Evolutionary conservation across 2,329 filamentous ascomycete genomes (phyloP), one percentile per base, ranked within the genome.

Genomic region (Coniella vitis): DNA sequence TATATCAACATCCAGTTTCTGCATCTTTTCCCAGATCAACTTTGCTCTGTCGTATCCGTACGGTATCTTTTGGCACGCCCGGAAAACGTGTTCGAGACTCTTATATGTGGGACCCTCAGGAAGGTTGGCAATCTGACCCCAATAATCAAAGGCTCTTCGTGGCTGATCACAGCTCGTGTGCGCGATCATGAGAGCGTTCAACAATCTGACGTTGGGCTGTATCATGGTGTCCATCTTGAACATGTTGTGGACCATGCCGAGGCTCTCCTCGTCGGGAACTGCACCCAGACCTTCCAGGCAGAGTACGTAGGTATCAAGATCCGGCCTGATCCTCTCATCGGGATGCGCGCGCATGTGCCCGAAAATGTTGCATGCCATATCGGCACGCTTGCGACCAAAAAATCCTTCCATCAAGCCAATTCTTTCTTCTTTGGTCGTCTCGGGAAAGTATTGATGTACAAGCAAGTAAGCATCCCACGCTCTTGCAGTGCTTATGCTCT

Each of bases 221-320:
- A 97, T 76, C 37, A 80, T 78, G n/a, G 83, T 76, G 64, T 98
- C 93, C 64, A 96, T 83, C 69, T 95, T 97, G 56, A 96, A 75
- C 80, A 95, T 91, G 62, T 96, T 95, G 69, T 95, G 86, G 2
- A 95, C 79, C 54, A 86, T 79, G 51, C 82, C 79, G 17, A 96
- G 69, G 37, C 81, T 82, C 48, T 87, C 81, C 1, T 68, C 60
- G 57, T 86, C 81, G 8, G 73, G 73, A 37, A 68, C 66, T n/a
- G 66, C 65, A 3, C 84, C 83, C 20, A 95, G 78, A 2, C 89
- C 87, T 52, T 87, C 79, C 49, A 97, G 84, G 54, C 84, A 90
- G 31, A 75, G 69, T 3, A 87, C 76, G 61, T 98, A 98, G 4
- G 86, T 86, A 38, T 87, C 82, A 9, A 78, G 66, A 3, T 74